Conservation (phyloP, 169 alveolate species). For the Eimeria necatrix region DNA sequence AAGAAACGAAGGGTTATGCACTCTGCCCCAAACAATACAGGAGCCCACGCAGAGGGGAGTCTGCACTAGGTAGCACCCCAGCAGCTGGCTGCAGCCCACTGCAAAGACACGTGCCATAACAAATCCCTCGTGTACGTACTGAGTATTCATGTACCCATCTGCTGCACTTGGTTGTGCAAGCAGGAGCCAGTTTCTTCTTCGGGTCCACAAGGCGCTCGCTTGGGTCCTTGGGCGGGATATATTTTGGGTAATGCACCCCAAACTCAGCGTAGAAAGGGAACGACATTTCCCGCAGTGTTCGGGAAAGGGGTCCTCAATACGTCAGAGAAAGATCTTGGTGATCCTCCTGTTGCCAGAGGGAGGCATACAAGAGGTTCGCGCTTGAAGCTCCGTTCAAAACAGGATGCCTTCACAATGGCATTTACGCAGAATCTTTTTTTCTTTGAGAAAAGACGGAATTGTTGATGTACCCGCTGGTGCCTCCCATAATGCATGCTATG, state of each 20-base stretch:
- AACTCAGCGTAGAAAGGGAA: conserved; percentile 85
- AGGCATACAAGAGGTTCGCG: neutral
- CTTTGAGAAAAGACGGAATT: neutral
- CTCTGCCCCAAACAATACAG: neutral
- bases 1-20: no score
- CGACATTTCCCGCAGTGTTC: conserved; percentile 81
- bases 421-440: neutral
- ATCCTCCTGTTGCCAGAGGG: neutral
- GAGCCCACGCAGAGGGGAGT: neutral
- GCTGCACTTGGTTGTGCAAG: conserved; percentile 86
- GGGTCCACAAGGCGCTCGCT: conserved; percentile 88
- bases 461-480: no score
- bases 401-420: neutral
- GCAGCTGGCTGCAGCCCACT: no score
- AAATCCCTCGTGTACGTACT: conserved; percentile 36
- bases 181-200: conserved; percentile 85
- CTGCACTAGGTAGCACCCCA: neutral
- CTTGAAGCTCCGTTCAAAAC: neutral
- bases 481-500: no score
- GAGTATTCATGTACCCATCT: conserved; percentile 86
- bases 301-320: neutral
- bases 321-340: neutral
- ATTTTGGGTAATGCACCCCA: conserved; percentile 86
- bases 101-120: conserved; percentile 4
- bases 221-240: conserved; percentile 83